Conservation (phyloP, 768 basidiomycete species). For the Favolaschia claudopus region DNA sequence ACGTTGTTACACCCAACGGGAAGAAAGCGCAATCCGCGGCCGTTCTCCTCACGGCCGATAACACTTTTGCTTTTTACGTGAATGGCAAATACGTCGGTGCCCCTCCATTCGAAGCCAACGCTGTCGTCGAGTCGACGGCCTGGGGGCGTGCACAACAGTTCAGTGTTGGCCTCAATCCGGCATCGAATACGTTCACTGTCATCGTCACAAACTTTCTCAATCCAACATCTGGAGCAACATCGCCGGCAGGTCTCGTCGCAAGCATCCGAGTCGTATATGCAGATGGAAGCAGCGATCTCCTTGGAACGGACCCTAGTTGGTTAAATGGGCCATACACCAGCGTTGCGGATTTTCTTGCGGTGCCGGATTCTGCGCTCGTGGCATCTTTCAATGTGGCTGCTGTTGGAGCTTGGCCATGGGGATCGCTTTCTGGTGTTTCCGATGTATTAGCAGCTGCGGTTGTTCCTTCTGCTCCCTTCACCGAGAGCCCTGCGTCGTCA, state of each 20-base stretch:
- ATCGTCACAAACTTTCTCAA: not conserved
- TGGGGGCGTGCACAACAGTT: conserved; percentile 10
- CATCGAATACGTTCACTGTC: not conserved
- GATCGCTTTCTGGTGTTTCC: not conserved
- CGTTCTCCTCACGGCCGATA: conserved; percentile 3
- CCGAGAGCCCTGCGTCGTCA: not conserved
- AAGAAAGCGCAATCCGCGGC: not conserved
- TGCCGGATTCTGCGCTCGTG: not conserved
- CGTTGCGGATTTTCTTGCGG: conserved; percentile 3
- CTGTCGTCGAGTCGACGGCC: not conserved
- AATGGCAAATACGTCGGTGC: conserved; percentile 1
- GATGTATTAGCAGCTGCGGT: conserved; percentile 1
- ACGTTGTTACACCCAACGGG: not conserved
- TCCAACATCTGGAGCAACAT: not conserved
- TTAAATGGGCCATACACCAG: not conserved
- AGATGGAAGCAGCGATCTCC: conserved; percentile 8
- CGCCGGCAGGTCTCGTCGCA: conserved; percentile 3
- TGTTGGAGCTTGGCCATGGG: not conserved
- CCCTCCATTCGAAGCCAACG: not conserved
- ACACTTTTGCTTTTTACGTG: conserved; percentile 6
- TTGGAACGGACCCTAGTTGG: conserved; percentile 19
- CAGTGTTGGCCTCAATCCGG: not conserved
- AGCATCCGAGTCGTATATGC: not conserved
- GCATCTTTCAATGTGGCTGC: not conserved
- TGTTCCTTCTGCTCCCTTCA: conserved; percentile 11